Evolutionary conservation across 345 rosid genomes (phyloP), one percentile per base, ranked within the genome.

Genomic region (Clarkia xantiana): DNA sequence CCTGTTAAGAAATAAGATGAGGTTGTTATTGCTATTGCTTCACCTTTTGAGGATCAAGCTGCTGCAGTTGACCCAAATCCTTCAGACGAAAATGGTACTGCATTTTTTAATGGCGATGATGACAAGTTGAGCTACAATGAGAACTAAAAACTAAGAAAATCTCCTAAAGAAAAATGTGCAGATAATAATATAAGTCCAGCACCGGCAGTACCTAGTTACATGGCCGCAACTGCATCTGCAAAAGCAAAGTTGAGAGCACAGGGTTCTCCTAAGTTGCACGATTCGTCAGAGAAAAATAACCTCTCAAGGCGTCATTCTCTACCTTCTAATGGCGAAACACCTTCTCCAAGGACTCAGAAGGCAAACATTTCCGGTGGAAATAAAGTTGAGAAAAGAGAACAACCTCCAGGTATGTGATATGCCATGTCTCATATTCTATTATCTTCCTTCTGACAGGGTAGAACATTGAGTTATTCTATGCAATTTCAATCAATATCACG

Each of bases 191-290:
- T 53, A 65, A 80, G 77, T 70, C 86, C 82, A 0, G 19, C 76
- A 67, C 88, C 81, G 0, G n/a, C 76, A 20, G 45, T 85, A 41
- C 97, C 97, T 25, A 85, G 95, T 72, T 89, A 82, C 64, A 85
- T 89, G 97, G 80, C 76, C 63, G 95, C 94, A 45, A 89, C 97
- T 46, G 74, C 67, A 74, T 85, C 95, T 17, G 97, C 90, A 1
- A 89, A 82, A 79, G 97, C 94, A 52, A 85, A 89, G 62, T 71
- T 82, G 66, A 80, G 86, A 67, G 72, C 70, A 10, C 94, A 82
- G 67, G 84, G 82, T 44, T 85, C 97, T 44, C 87, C 82, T 47
- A 67, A 70, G 59, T 71, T 71, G 61, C 84, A 77, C 55, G 93
- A 85, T 0, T 70, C 52, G 23, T 58, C 69, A 49, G 95, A 82